Evolutionary conservation across 192 early-diverging fungal species (phyloP), one percentile per base, ranked within the genome.

Genomic region (Podila horticola): DNA sequence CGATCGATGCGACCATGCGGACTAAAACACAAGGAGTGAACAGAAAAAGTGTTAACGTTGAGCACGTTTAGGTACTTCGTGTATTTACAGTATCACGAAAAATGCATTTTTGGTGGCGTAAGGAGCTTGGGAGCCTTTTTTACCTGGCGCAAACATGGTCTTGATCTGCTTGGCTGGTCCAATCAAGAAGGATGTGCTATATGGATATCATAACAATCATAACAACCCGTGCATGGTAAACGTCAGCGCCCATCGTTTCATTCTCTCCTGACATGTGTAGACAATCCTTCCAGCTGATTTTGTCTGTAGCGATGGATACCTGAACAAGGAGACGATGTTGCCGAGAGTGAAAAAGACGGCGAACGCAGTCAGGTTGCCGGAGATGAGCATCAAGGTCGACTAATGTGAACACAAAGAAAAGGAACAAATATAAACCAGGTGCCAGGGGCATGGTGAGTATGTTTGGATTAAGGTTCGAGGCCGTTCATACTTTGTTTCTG

Each of bases 281-380:
- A 29, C 0, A 28, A n/a, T 13, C 26, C 24, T 50, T 45, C 8
- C 10, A 7, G 0, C n/a, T 20, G 52, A 28, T 66, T 50, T 26
- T 26, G 6, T 29, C 28, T n/a, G 13, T 38, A 1, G 41, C 1
- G 41, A 19, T 17, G 26, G 85, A 89, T 86, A 89, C 88, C 88
- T 89, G 64, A 94, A 62, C 65, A 99, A 72, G 33, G 96, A 94
- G 24, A 97, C 66, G 24, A 97, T 69, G 81, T 99, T 99, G 58
- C 97, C 97, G 19, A 96, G 70, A 55, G 94, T 94, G 79, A 97
- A 99, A 55, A 97, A 86, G 48, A 96, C 86, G 26, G 97, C 97
- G 89, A 97, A 99, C 9, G 87, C 90, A 11, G 89, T 74, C 58
- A 95, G 69, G 45, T 90, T 82, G 9, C 86, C 91, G 28, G 89